A percentile compares a stretch with the other conserved stretches of the same genome.
Evolutionary conservation across 1,284 basidiomycete species (phyloP).

Genomic region (Boletus sp.): DNA sequence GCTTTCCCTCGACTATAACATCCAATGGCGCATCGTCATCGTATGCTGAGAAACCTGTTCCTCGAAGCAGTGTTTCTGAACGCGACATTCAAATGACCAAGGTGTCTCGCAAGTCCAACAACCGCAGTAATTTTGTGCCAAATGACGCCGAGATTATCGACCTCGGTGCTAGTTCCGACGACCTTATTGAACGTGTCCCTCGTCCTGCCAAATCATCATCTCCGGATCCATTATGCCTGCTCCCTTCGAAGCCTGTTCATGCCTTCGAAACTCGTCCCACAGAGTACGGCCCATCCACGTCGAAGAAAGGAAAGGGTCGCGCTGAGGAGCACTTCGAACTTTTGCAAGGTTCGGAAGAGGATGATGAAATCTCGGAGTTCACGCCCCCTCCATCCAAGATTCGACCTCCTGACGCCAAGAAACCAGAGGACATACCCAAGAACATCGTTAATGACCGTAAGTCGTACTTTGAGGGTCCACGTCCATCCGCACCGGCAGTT

Average conservation of each 20-base stretch:
- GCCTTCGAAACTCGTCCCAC: conserved; percentile 25
- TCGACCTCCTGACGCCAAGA: neutral
- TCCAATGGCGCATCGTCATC: conserved; percentile 7
- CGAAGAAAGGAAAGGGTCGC: conserved; percentile 28
- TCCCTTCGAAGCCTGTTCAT: conserved; percentile 1
- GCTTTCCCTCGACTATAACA: neutral
- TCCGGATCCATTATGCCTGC: conserved; percentile 24
- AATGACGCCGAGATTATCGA: conserved; percentile 23
- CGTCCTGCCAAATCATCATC: conserved; percentile 17
- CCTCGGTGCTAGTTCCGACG: conserved; percentile 20
- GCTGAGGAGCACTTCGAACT: conserved; percentile 3
- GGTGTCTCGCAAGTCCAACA: neutral
- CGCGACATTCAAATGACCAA: conserved; percentile 25
- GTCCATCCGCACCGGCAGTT: conserved; percentile 8
- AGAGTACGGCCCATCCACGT: neutral
- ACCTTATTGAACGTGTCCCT: conserved; percentile 22
- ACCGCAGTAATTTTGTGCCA: conserved; percentile 1
- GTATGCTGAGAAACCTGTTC: neutral
- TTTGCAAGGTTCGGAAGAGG: conserved; percentile 24
- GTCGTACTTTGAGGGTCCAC: conserved; percentile 8
- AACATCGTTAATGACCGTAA: conserved; percentile 15
- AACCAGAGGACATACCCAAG: conserved; percentile 19
- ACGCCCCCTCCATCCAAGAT: conserved; percentile 1
- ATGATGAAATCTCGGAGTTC: conserved; percentile 24
- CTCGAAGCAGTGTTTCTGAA: conserved; percentile 10